Percentiles rank a stretch among this genome's conserved stretches.
Conservation (phyloP, 176 grass and related monocot genomes). For the Avena sativa region DNA sequence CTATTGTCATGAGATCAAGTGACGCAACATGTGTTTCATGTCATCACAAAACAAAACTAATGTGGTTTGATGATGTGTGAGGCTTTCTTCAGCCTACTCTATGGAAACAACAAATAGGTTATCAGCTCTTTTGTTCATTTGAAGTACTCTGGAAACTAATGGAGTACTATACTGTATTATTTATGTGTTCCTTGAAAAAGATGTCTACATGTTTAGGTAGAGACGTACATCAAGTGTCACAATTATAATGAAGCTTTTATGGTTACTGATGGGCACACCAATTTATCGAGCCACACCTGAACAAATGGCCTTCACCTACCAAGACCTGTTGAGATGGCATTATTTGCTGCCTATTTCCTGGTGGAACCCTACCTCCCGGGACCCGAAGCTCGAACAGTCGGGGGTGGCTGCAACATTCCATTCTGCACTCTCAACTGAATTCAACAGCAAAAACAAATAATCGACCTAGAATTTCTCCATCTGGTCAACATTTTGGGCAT, state of each 20-base stretch:
- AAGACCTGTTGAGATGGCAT: constrained; percentile 40
- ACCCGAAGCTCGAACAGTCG: not conserved
- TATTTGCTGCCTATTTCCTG: constrained; percentile 26
- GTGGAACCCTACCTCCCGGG: not conserved
- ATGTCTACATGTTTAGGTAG: not conserved
- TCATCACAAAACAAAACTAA: constrained; percentile 21
- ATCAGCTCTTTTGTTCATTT: not conserved
- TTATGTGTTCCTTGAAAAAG: not conserved
- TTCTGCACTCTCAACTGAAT: not conserved
- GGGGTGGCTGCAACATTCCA: not conserved
- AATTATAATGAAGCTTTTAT: constrained; percentile 5
- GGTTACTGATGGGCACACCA: not conserved
- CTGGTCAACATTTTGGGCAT: constrained; percentile 27
- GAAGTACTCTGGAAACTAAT: not conserved
- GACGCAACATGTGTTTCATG: not conserved
- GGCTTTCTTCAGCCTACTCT: constrained; percentile 19
- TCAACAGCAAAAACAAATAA: not conserved
- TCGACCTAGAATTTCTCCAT: constrained; percentile 6
- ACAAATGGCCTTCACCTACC: constrained; percentile 24
- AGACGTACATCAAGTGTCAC: constrained; percentile 16
- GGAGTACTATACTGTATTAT: not conserved
- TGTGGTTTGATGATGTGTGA: not conserved
- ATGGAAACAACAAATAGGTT: not conserved
- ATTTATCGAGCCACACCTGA: too few species aligned
- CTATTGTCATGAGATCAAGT: constrained; percentile 15